Conservation (phyloP, 1,284 basidiomycete species). For the Pisolithus thermaeus region DNA sequence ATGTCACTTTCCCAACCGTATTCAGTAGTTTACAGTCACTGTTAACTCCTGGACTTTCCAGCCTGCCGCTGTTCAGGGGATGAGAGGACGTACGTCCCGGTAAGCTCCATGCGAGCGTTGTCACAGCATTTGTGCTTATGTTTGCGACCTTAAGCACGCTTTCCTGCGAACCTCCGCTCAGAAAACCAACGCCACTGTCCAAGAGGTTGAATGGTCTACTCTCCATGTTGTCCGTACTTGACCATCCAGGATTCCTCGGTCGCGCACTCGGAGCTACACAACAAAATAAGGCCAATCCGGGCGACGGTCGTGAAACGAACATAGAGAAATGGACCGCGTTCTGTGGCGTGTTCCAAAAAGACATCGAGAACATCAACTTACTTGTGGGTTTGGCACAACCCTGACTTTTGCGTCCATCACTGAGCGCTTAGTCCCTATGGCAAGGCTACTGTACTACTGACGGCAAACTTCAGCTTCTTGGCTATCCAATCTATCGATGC, state of each 20-base stretch:
- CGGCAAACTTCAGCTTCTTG: constrained; percentile 30
- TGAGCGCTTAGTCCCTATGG: background rate
- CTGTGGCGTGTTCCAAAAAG: background rate
- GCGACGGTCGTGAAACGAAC: background rate
- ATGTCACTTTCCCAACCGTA: no score
- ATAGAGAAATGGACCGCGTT: background rate
- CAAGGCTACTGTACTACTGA: constrained; percentile 30
- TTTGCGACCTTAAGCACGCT: background rate
- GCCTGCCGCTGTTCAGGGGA: no score
- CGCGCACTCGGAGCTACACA: background rate
- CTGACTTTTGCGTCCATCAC: background rate
- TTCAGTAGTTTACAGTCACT: no score
- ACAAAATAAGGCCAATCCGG: background rate
- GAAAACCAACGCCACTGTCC: background rate
- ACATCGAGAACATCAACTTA: background rate
- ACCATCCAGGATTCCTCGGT: background rate
- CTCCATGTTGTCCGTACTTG: background rate
- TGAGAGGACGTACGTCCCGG: no score
- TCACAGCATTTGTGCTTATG: background rate
- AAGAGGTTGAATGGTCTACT: background rate
- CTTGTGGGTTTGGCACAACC: background rate
- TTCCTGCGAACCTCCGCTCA: background rate
- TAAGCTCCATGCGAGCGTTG: no score
- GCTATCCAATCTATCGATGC: constrained; percentile 26
- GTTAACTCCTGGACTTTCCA: no score